phyloP scores from a whole-genome alignment of 305 asterid genomes.

The Withania somnifera region DNA sequence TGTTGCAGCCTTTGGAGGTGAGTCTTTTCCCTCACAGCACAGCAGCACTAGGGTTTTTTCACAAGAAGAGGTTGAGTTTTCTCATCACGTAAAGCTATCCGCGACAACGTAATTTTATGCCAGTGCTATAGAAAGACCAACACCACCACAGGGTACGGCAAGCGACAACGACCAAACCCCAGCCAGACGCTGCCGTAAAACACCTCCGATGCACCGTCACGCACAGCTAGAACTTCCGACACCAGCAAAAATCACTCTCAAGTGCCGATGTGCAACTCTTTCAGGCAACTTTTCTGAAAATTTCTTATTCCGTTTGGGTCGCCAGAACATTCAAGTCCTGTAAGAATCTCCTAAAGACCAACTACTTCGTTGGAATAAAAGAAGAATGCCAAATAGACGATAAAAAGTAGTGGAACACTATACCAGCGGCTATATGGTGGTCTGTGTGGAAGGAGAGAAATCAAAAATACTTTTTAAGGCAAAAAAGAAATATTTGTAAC shows the following conservation, averaged over 20 bases:
- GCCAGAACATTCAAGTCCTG: background rate
- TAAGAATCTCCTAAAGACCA: background rate
- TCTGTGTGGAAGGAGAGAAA: background rate
- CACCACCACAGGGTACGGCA: background rate
- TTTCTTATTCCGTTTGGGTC: background rate
- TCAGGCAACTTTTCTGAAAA: background rate
- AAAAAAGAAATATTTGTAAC: background rate
- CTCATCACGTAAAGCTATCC: background rate
- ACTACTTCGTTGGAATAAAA: background rate
- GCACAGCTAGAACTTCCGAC: background rate
- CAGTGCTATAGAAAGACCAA: background rate
- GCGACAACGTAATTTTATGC: background rate
- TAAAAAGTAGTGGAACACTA: background rate
- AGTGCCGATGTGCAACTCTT: background rate
- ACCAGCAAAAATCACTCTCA: no score
- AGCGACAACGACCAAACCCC: background rate
- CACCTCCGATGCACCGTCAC: background rate
- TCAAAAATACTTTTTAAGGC: background rate
- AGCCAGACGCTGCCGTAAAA: background rate
- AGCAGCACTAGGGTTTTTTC: background rate
- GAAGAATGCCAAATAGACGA: background rate
- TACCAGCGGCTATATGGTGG: background rate
- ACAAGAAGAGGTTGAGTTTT: background rate
- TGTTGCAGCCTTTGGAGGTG: background rate
- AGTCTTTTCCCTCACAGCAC: background rate